Evolutionary conservation across 345 rosid species (phyloP), one percentile per base, ranked within the genome.

Genomic region (Pseudoturritis turrita): DNA sequence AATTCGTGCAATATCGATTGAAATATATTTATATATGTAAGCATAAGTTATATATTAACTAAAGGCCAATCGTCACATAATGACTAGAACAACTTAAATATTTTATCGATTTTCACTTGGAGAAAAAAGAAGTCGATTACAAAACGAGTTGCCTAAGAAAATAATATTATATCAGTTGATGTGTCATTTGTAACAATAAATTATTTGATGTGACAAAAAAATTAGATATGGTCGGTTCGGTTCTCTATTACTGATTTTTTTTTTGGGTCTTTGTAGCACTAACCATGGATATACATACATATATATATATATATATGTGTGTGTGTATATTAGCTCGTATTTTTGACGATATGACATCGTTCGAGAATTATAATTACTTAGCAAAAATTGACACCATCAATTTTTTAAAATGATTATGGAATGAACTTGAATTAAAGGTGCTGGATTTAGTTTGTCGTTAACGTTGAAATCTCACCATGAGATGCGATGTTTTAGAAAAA

Each of bases 401-500:
- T 2, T 40, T 59, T 59, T 26, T 12, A 25, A 26, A n/a, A n/a
- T 25, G 5, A 25, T 2, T 50, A 41, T 58, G 63, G 62, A 7
- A 58, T 35, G 47, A 26, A 22, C 14, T 18, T 59, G 19, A 39
- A 41, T 39, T 13, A 4, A 58, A 22, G 65, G 50, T 41, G 44
- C 25, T 60, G 50, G 13, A 19, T 15, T 43, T 26, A 26, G 15
- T 5, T 62, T 26, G 18, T 31, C 26, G 68, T 33, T 17, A 36
- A 28, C 54, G 54, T 44, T 26, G 54, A 62, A 62, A 41, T 62
- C 54, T 62, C 54, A 62, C 25, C 5, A 62, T 62, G 53, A 26
- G 68, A 45, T 62, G 68, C 41, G 54, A 44, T 44, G 41, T 62
- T 45, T 62, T 25, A 15, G 25, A 26, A 26, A 41, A 28, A 14